These are phyloP conservation scores for Amylocarpus encephaloides DNA, from an alignment of 2,329 filamentous ascomycete genomes.

Conservation along the genomic window DNA sequence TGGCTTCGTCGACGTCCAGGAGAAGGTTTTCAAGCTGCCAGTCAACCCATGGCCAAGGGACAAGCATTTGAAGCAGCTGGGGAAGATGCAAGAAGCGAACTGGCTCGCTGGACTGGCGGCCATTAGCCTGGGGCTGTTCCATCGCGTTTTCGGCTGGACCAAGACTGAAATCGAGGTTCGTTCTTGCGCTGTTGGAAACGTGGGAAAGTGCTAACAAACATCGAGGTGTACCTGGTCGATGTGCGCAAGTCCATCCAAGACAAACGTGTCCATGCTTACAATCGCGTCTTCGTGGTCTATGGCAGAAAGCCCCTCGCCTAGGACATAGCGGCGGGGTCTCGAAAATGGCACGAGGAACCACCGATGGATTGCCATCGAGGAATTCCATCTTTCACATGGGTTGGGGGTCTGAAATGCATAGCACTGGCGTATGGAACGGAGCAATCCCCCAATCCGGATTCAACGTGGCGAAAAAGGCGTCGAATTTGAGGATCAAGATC, in stretches of 20 bases:
- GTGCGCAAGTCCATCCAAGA: slow-evolving; percentile 24
- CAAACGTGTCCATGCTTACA: slow-evolving; percentile 26
- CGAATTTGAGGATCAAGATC: neutral
- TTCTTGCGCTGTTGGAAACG: neutral
- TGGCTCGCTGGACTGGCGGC: slow-evolving; percentile 21
- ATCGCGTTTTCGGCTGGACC: slow-evolving; percentile 24
- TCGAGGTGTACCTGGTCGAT: slow-evolving; percentile 25
- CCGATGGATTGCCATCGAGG: neutral
- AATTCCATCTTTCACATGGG: neutral
- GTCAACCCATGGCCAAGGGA: slow-evolving; percentile 47
- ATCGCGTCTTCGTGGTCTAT: slow-evolving; percentile 27
- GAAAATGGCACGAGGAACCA: neutral
- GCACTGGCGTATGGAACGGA: neutral
- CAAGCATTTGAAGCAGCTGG: slow-evolving; percentile 21
- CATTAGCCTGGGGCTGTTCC: slow-evolving; percentile 26
- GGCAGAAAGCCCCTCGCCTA: slow-evolving; percentile 21
- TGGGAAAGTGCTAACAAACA: neutral
- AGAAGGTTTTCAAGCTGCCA: slow-evolving; percentile 48
- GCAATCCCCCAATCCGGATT: neutral
- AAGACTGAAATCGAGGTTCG: slow-evolving; percentile 28
- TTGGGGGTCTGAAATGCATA: neutral
- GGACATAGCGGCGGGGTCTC: neutral
- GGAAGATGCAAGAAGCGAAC: slow-evolving; percentile 26
- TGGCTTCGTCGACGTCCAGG: slow-evolving; percentile 50
- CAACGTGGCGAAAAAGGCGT: neutral